Base-by-base conservation (phyloP, 2,329 filamentous ascomycete genomes). In the Aspergillus fijiensis region DNA sequence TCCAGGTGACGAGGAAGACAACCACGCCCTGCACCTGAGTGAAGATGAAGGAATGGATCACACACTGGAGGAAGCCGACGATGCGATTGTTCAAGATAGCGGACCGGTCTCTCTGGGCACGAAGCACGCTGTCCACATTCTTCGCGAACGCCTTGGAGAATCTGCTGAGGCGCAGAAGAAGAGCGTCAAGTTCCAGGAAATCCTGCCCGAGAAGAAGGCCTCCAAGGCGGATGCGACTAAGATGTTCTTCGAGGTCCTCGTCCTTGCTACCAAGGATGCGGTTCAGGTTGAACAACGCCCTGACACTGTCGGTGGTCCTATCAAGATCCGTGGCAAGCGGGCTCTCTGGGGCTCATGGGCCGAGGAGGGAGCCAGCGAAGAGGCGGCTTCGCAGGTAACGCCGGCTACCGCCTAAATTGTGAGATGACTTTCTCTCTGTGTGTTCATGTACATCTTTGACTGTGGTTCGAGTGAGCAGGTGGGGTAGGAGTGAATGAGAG, bases 261-360 rank as follows among this genome's bases (percentile, higher is more conserved):
- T 99, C 3, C 84, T 99, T 51, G 95, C 94, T 5, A 99, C 95
- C 48, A 99, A 99, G 80, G 95, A 99, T 74, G 95, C 95, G 29
- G 90, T 99, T 79, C 96, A 96, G 78, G 92, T 98, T 27, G 94
- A 98, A 74, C 95, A 99, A 77, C 85, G 85, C 52, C 81, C 88
- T 63, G 85, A 84, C 14, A 71, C 83, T 42, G 84, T 98, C 27
- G 93, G 93, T 53, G 90, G 88, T 2, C 85, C 89, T 14, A 91
- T 99, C 70, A 84, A 89, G 60, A 90, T 99, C 60, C 84, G 92
- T 66, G 92, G 90, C 60, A 99, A 99, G 85, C 86, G 91, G 68
- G 94, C 91, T n/a, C 87, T 99, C 2, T 99, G 95, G 94, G 95
- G 94, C 55, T 87, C 89, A 42, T 99, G 95, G 95, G 95, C 95